A percentile compares a stretch with the other conserved stretches of the same genome.
These are phyloP conservation scores for Cryptosporidium parvum DNA, from an alignment of 169 alveolate species.

Conservation along the genomic window DNA sequence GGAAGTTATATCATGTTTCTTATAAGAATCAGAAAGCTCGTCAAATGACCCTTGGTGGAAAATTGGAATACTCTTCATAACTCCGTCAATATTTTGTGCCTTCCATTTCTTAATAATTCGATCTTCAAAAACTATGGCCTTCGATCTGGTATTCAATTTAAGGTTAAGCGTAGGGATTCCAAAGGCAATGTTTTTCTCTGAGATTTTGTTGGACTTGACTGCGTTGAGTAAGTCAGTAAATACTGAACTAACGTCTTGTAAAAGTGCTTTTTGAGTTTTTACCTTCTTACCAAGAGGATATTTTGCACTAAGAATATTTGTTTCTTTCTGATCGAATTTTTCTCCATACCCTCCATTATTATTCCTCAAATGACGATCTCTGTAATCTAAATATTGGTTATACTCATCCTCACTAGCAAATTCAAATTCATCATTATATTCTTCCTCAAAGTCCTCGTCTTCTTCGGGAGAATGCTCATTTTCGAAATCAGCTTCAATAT, in stretches of 20 bases:
- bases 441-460: constrained; percentile 35
- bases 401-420: constrained; percentile 49
- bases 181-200: constrained; percentile 7
- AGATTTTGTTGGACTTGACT: constrained; percentile 9
- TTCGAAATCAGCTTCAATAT: background rate
- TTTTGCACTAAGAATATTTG: background rate
- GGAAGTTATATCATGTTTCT: too few species aligned
- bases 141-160: constrained; percentile 25
- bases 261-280: constrained; percentile 7
- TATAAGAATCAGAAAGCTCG: background rate
- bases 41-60: constrained; percentile 24
- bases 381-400: constrained; percentile 45
- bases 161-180: constrained; percentile 26
- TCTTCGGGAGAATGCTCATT: constrained; percentile 5
- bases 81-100: constrained; percentile 39
- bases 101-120: constrained; percentile 65
- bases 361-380: background rate
- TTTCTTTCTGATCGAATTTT: background rate
- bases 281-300: constrained; percentile 35
- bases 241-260: constrained; percentile 63
- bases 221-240: constrained; percentile 58
- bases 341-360: background rate
- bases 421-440: constrained; percentile 51
- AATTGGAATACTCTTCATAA: constrained; percentile 38
- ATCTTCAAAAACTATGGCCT: constrained; percentile 35